phyloP scores from a whole-genome alignment of 2,329 filamentous ascomycete species.

The Falciphora oryzae region DNA sequence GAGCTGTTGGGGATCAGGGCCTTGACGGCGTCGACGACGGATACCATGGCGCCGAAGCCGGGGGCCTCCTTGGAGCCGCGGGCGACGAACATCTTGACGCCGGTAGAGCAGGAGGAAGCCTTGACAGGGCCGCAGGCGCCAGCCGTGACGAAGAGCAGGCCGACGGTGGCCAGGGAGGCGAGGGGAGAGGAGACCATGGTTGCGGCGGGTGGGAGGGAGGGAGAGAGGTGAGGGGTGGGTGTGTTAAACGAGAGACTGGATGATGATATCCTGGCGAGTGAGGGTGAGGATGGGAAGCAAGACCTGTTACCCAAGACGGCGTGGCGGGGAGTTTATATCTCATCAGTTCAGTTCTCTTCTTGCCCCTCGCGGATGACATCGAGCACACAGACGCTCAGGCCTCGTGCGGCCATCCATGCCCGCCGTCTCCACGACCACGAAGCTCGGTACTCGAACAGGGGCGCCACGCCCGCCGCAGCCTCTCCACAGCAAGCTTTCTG shows the following conservation, averaged over 20 bases:
- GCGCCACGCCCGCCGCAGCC: neutral
- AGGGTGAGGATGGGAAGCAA: no score
- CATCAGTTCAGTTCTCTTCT: no score
- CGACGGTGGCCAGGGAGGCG: neutral
- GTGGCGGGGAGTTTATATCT: no score
- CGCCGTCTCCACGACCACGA: no score
- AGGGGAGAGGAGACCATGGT: neutral
- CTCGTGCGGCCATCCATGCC: no score
- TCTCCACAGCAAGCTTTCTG: neutral
- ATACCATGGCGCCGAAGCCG: conserved; percentile 26
- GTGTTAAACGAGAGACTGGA: neutral
- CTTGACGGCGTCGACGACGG: conserved; percentile 25
- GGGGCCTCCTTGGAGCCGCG: conserved; percentile 26
- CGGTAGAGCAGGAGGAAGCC: neutral
- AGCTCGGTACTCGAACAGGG: neutral
- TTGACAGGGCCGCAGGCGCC: neutral
- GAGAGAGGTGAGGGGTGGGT: neutral
- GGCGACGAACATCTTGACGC: conserved; percentile 29
- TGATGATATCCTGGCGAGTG: no score
- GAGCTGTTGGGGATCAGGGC: conserved; percentile 25
- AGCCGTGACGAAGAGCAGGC: conserved; percentile 1
- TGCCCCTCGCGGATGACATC: no score
- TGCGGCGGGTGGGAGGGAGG: neutral
- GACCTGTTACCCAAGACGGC: no score
- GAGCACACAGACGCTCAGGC: no score